Evolutionary conservation across 805 yeast species (phyloP), one percentile per base, ranked within the genome.

Genomic region (Teunomyces aglyptinius): DNA sequence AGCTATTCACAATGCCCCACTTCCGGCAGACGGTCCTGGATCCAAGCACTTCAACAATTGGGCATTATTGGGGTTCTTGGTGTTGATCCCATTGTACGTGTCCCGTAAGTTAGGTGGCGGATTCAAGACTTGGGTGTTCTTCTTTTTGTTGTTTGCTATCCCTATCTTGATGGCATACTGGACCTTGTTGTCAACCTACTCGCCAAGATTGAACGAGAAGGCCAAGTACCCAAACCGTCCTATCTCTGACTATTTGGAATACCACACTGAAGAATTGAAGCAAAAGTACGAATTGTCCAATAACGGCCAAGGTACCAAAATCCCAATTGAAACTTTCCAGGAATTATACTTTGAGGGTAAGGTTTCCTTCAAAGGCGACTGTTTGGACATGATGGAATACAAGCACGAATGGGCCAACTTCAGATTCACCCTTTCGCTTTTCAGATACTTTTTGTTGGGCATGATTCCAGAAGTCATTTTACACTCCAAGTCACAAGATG

Each of bases 401-500:
- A 83, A 92, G 69, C 96, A 90, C 60, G 97, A 89, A 71, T 89
- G 96, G 96, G 86, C 90, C 56, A 76, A 75, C 55, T 89, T 87
- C 74, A 68, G 83, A 31, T 89, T 89, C 75, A 89, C 97, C 38
- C 59, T 80, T 49, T 73, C 87, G 27, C 76, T 89, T 50, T 89
- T 83, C 81, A 84, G 77, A 65, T 90, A 76, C 72, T 90, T 89
- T 73, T 68, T 89, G 54, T 77, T 88, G 43, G 96, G 94, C 41
- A 81, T 89, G 86, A 86, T 89, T 54, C 97, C 97, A 38, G 97
- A 89, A 71, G 95, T 89, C 48, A 85, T 89, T 58, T 65, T 89
- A 83, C 97, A 89, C 74, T 84, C 96, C 54, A 82, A 89, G 64
- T 86, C 95, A 16, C 97, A 89, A 74, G 97, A 90, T 65, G 97